A percentile compares a stretch with the other conserved stretches of the same genome.
These are phyloP conservation scores for Castanospermum australe DNA, from an alignment of 306 rosid genomes.

Conservation along the genomic window DNA sequence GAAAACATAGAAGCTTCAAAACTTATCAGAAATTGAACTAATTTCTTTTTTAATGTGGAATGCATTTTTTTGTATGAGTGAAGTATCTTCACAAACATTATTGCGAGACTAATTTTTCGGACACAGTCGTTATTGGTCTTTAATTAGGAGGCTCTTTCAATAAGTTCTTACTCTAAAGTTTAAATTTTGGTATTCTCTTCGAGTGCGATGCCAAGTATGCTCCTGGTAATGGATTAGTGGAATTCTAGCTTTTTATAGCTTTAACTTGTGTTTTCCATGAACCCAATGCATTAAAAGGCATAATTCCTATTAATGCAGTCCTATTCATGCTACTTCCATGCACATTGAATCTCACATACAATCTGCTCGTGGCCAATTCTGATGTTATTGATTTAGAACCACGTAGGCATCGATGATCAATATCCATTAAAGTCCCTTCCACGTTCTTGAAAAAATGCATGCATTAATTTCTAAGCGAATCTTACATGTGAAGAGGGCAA, in stretches of 20 bases:
- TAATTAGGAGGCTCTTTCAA: too few species aligned
- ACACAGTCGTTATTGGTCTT: too few species aligned
- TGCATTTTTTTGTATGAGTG: too few species aligned
- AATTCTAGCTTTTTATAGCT: not conserved
- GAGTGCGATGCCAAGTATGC: too few species aligned
- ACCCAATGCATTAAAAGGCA: not conserved
- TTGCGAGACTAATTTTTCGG: too few species aligned
- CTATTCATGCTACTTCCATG: not conserved
- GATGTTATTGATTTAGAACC: conserved; percentile 5
- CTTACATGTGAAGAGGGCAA: not conserved
- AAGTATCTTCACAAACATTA: too few species aligned
- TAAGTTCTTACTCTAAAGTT: too few species aligned
- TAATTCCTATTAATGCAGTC: conserved; percentile 16
- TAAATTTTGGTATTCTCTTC: too few species aligned
- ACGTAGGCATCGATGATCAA: not conserved
- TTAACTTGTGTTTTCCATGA: not conserved
- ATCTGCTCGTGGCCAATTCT: conserved; percentile 1
- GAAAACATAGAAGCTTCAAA: not conserved
- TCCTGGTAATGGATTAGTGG: not conserved
- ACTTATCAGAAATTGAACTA: not conserved
- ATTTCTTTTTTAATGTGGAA: not conserved
- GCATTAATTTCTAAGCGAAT: conserved; percentile 20
- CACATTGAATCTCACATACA: conserved; percentile 10
- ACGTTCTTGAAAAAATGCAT: conserved; percentile 21
- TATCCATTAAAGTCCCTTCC: not conserved